A percentile compares a stretch with the other conserved stretches of the same genome.
Conservation (phyloP, 2,329 filamentous ascomycete species). For the Diaporthe sp. region DNA sequence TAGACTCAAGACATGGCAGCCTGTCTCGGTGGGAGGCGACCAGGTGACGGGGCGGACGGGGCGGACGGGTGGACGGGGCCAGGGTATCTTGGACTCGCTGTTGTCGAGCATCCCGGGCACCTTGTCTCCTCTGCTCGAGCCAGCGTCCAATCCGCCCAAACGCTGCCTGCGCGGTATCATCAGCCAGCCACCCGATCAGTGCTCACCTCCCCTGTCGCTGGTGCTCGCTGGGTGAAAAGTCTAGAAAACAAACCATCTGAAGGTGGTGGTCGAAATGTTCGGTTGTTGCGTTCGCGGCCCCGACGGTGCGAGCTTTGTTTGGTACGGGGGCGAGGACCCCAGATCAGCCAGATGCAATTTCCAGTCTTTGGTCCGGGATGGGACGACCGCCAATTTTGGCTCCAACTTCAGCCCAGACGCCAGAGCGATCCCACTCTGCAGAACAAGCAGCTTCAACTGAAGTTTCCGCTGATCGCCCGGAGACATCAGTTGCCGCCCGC, state of each 20-base stretch:
- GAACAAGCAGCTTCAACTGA: neutral
- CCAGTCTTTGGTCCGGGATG: neutral
- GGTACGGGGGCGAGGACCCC: neutral
- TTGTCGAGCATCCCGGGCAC: no score
- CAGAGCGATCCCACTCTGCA: slow-evolving; percentile 17
- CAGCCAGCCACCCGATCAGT: neutral
- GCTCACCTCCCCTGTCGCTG: neutral
- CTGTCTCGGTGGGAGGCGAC: neutral
- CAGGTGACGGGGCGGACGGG: neutral
- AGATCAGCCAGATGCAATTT: slow-evolving; percentile 10
- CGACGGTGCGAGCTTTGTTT: neutral
- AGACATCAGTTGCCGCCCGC: slow-evolving; percentile 25
- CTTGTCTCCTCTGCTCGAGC: neutral
- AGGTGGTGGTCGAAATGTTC: neutral
- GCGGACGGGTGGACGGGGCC: neutral
- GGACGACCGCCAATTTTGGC: neutral
- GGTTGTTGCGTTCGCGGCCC: neutral
- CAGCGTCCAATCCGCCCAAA: slow-evolving; percentile 1
- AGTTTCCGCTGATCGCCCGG: slow-evolving; percentile 26
- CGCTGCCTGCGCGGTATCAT: neutral
- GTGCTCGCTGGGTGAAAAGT: neutral
- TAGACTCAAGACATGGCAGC: slow-evolving; percentile 1
- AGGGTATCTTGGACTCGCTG: neutral
- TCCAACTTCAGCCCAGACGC: slow-evolving; percentile 13
- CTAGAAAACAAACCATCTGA: slow-evolving; percentile 15